Base-by-base conservation (phyloP, 2,329 filamentous ascomycete species). In the Chalaropsis ovoidea region DNA sequence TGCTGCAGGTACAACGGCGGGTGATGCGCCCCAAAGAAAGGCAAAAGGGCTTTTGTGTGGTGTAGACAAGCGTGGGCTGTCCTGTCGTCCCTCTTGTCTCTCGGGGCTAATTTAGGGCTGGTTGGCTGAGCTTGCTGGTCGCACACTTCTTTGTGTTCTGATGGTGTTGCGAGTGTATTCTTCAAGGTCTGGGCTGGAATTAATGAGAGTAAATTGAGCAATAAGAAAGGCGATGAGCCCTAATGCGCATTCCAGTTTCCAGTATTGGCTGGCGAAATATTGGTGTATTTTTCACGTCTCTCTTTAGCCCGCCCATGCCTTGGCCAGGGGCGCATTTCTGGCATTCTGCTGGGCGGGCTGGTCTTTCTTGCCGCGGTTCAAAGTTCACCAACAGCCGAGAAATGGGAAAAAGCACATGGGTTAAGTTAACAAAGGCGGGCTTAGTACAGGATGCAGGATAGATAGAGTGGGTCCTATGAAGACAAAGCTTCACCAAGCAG, bases 341-440 rank as follows among this genome's bases (percentile, higher is more conserved):
- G 17, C 24, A 31, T 35, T 31, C 54, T 31, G 31, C 54, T 58
- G 2, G n/a, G 17, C n/a, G n/a, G n/a, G n/a, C n/a, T n/a, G n/a
- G n/a, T n/a, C n/a, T 58, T 52, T 52, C 24, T 39, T 58, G 54
- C 54, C 54, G 54, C 54, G 54, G 54, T n/a, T 58, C 54, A 58
- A 58, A 58, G 54, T 58, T 58, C 54, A 58, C 54, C 27, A 58
- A 58, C 31, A 43, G 54, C 61, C 43, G 42, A 49, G 43, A 65
- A 39, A 7, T 6, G 8, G 35, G 35, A 39, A 39, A 35, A 41
- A 27, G 56, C 24, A 63, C 43, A 49, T 45, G 41, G 62, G 62
- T 54, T n/a, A n/a, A n/a, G n/a, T n/a, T n/a, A n/a, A 19, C 24
- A 54, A 39, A 63, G 35, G 62, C 35, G 41, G 56, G 27, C 10